These are phyloP conservation scores for Knufia fluminis DNA, from an alignment of 2,329 filamentous ascomycete species.

Conservation along the genomic window DNA sequence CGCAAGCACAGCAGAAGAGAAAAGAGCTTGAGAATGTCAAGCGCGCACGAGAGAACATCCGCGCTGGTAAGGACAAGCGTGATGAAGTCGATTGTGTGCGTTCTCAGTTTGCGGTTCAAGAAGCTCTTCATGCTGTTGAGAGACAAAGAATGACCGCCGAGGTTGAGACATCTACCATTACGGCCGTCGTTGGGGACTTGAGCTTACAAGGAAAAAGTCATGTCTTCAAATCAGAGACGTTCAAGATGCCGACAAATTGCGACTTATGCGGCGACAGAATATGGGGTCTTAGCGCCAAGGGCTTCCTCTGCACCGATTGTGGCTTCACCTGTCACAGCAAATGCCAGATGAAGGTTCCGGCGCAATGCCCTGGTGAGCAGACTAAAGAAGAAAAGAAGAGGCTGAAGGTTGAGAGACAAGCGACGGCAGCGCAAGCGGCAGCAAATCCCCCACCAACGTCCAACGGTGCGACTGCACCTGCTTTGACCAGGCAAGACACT, in stretches of 20 bases:
- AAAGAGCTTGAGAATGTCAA: constrained; percentile 75
- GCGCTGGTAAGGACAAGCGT: constrained; percentile 76
- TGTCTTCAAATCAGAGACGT: constrained; percentile 97
- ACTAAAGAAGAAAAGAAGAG: constrained; percentile 94
- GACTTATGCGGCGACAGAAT: constrained; percentile 94
- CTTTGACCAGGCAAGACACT: constrained; percentile 70
- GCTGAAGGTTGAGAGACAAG: constrained; percentile 76
- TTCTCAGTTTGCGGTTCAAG: constrained; percentile 74
- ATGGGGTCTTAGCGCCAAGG: constrained; percentile 94
- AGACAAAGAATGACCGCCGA: constrained; percentile 78
- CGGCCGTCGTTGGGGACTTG: constrained; percentile 81
- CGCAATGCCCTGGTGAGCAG: constrained; percentile 88
- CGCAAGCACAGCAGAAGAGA: constrained; percentile 76
- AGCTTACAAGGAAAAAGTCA: constrained; percentile 89
- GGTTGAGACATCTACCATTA: constrained; percentile 87
- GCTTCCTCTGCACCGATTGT: constrained; percentile 90
- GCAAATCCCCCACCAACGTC: constrained; percentile 28
- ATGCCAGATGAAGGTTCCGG: constrained; percentile 97
- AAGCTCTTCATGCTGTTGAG: constrained; percentile 75
- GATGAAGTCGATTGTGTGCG: constrained; percentile 80
- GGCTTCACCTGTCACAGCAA: constrained; percentile 98
- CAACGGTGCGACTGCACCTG: constrained; percentile 36
- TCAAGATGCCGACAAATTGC: constrained; percentile 98
- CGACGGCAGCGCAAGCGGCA: constrained; percentile 55
- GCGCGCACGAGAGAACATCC: constrained; percentile 62